Percentiles rank a stretch among this genome's conserved stretches.
Evolutionary conservation across 352 stramenopile species (phyloP).

Genomic region (Halophytophthora batemanensis): DNA sequence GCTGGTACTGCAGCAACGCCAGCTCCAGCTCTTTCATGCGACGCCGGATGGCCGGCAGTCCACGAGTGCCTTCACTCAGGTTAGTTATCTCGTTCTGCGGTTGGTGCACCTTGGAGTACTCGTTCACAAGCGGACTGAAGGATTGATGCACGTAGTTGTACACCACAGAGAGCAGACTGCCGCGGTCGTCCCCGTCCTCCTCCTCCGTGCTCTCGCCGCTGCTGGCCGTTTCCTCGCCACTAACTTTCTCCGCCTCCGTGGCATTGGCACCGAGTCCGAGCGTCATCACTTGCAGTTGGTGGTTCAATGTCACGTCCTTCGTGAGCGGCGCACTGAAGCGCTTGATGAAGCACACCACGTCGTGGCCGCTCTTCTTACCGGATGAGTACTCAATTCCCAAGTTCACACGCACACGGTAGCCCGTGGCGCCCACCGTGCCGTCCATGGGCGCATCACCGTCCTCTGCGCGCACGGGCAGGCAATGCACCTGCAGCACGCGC

Average conservation of each 20-base stretch:
- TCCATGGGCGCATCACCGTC: conserved; percentile 25
- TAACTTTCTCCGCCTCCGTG: conserved; percentile 12
- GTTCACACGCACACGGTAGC: conserved; percentile 63
- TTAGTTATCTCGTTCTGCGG: conserved; percentile 62
- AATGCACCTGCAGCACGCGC: conserved; percentile 77
- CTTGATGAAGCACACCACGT: conserved; percentile 89
- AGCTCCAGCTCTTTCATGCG: conserved; percentile 94
- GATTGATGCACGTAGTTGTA: conserved; percentile 90
- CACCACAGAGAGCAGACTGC: conserved; percentile 73
- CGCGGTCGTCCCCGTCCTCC: conserved; percentile 56
- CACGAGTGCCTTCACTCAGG: conserved; percentile 62
- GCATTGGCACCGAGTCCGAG: conserved; percentile 59
- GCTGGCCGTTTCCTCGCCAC: conserved; percentile 24
- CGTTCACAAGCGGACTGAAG: conserved; percentile 81
- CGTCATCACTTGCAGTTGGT: conserved; percentile 88
- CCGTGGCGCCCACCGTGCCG: conserved; percentile 6
- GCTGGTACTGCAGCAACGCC: conserved; percentile 92
- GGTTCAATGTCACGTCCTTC: conserved; percentile 66
- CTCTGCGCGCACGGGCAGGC: conserved; percentile 30
- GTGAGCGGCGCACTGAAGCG: conserved; percentile 61
- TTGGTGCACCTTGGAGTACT: conserved; percentile 85
- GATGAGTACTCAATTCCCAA: conserved; percentile 71
- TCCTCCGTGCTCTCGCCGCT: conserved; percentile 59
- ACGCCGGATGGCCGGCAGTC: conserved; percentile 83
- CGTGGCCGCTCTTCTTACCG: conserved; percentile 61